These are phyloP conservation scores for Beauveria caledonica DNA, from an alignment of 2,329 filamentous ascomycete species.

Conservation along the genomic window DNA sequence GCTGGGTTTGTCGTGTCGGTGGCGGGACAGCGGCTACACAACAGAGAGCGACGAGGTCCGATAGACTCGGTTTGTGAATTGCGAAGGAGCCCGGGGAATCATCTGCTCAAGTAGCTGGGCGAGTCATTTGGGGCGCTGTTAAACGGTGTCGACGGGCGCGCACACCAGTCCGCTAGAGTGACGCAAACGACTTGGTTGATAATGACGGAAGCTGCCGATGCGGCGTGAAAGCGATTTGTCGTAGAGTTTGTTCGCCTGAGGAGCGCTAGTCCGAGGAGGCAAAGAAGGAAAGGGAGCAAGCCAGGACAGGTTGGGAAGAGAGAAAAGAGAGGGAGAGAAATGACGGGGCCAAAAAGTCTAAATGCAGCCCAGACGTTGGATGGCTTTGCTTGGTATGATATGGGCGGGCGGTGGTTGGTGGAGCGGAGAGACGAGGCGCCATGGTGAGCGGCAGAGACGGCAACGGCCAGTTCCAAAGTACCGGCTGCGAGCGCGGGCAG, in stretches of 20 bases:
- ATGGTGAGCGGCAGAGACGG: neutral
- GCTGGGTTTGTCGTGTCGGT: neutral
- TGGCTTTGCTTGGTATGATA: neutral
- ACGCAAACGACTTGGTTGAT: neutral
- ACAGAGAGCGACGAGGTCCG: neutral
- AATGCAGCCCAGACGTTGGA: neutral
- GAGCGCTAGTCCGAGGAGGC: neutral
- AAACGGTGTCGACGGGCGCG: neutral
- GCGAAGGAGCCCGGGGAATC: neutral
- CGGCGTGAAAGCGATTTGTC: neutral
- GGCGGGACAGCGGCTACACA: neutral
- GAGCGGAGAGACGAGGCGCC: neutral
- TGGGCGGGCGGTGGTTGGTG: neutral
- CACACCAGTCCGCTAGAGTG: neutral
- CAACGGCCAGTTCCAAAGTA: neutral
- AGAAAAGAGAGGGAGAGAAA: neutral
- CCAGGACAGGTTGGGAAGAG: neutral
- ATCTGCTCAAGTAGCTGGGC: neutral
- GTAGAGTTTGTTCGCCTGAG: neutral
- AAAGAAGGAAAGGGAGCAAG: neutral
- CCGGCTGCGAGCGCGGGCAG: neutral
- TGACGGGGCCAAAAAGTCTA: neutral
- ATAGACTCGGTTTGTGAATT: too few relatives aligned
- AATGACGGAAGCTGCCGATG: conserved; percentile 3
- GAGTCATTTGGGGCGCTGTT: neutral